Evolutionary conservation across 805 yeast genomes (phyloP).

Genomic region (Saccharomycopsis babjevae): DNA sequence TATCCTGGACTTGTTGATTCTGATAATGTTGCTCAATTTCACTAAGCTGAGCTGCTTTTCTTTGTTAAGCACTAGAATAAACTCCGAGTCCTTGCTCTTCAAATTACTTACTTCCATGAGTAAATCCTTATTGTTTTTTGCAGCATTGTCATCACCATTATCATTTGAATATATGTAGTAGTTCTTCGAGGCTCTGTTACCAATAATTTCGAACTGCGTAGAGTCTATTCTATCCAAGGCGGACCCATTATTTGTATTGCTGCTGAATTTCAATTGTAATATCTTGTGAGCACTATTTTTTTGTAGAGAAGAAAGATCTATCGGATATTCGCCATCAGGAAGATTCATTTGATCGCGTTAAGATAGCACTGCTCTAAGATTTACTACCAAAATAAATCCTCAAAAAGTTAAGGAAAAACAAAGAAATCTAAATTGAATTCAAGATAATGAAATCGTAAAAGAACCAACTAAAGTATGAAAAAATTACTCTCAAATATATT

Average conservation of each 20-base stretch:
- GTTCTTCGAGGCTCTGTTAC: not conserved
- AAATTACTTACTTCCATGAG: slow-evolving; percentile 1
- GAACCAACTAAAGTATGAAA: too few relatives aligned
- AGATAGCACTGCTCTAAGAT: not conserved
- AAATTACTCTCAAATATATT: too few relatives aligned
- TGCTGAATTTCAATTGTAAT: not conserved
- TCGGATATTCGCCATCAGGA: slow-evolving; percentile 15
- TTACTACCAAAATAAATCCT: not conserved
- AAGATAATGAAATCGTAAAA: too few relatives aligned
- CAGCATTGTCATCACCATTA: not conserved
- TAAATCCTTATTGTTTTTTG: not conserved
- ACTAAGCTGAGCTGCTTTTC: slow-evolving; percentile 6
- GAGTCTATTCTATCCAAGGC: not conserved
- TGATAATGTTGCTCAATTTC: slow-evolving; percentile 5
- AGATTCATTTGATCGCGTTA: not conserved
- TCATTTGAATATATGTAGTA: not conserved
- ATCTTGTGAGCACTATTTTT: not conserved
- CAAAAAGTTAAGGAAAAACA: too few relatives aligned
- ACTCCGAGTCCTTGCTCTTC: slow-evolving; percentile 11
- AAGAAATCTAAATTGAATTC: too few relatives aligned
- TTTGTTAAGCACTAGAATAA: slow-evolving; percentile 3
- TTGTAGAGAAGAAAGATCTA: slow-evolving; percentile 3
- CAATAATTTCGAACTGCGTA: not conserved
- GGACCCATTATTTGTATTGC: not conserved
- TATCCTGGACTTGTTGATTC: slow-evolving; percentile 13